These are phyloP conservation scores for Fusarium haematococcum DNA, from an alignment of 2,329 filamentous ascomycete genomes.

Conservation along the genomic window DNA sequence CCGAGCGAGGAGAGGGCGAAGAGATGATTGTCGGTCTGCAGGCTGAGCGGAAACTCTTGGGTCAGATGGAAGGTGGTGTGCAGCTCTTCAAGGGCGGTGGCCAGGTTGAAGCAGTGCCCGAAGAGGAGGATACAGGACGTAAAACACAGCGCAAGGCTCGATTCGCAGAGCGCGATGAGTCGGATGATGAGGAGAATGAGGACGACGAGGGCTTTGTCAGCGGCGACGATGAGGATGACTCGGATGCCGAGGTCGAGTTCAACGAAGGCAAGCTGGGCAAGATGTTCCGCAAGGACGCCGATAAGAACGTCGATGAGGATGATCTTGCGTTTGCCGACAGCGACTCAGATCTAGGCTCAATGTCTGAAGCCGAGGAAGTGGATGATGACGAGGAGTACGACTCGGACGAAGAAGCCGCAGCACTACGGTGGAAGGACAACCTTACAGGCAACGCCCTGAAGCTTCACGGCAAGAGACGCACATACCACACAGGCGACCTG, in stretches of 20 bases:
- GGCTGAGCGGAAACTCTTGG: conserved; percentile 82
- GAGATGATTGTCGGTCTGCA: conserved; percentile 94
- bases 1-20: conserved; percentile 90
- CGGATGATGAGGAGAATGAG: conserved; percentile 64
- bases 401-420: conserved; percentile 77
- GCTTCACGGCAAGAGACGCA: conserved; percentile 75
- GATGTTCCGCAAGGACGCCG: conserved; percentile 66
- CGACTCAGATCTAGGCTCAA: conserved; percentile 93
- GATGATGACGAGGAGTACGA: conserved; percentile 64
- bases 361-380: conserved; percentile 69
- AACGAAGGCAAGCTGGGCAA: conserved; percentile 70
- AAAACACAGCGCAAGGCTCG: conserved; percentile 69
- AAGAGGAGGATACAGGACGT: conserved; percentile 68
- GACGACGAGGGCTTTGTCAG: conserved; percentile 66
- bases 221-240: conserved; percentile 64
- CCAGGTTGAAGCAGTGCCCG: conserved; percentile 69
- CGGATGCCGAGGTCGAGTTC: conserved; percentile 68
- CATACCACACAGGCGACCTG: conserved; percentile 84
- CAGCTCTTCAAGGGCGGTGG: conserved; percentile 86
- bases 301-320: conserved; percentile 68
- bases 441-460: conserved; percentile 79
- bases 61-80: conserved; percentile 84
- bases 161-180: conserved; percentile 70
- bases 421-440: conserved; percentile 88
- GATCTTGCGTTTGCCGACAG: conserved; percentile 94